phyloP scores from a whole-genome alignment of 176 grass and related monocot species.

The Lolium multiflorum region DNA sequence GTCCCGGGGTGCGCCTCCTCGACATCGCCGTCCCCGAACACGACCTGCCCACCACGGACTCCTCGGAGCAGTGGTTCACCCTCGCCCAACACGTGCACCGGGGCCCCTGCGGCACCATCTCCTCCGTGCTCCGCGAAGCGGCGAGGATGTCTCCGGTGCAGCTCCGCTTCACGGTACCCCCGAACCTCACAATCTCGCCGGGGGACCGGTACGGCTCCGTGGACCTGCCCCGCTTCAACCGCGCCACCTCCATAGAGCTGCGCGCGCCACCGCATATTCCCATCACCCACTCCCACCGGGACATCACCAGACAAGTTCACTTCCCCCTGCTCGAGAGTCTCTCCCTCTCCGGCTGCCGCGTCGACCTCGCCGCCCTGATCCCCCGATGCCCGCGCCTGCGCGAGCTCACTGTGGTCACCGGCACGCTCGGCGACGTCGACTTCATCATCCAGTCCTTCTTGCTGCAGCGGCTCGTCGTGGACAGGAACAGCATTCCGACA shows the following conservation, averaged over 20 bases:
- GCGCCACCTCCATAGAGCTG: background rate
- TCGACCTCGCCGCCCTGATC: background rate
- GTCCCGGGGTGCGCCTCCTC: too few species aligned
- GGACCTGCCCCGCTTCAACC: background rate
- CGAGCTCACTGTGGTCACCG: background rate
- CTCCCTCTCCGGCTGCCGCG: background rate
- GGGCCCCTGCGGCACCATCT: background rate
- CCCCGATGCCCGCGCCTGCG: background rate
- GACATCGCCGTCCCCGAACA: too few species aligned
- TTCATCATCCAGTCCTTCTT: background rate
- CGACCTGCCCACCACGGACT: too few species aligned
- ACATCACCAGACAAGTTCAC: background rate
- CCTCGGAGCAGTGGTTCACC: too few species aligned
- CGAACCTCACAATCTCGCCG: background rate
- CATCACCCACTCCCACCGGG: background rate
- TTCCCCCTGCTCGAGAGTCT: background rate
- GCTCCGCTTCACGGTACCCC: background rate
- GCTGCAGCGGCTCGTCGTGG: background rate
- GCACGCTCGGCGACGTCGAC: background rate
- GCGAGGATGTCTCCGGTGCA: background rate
- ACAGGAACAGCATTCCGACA: too few species aligned
- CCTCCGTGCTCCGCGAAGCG: background rate
- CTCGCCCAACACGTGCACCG: too few species aligned
- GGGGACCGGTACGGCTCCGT: background rate
- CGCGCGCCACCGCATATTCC: background rate